Percentiles rank a stretch among this genome's conserved stretches.
phyloP scores from a whole-genome alignment of 305 asterid species.

The Solanum hybrid region DNA sequence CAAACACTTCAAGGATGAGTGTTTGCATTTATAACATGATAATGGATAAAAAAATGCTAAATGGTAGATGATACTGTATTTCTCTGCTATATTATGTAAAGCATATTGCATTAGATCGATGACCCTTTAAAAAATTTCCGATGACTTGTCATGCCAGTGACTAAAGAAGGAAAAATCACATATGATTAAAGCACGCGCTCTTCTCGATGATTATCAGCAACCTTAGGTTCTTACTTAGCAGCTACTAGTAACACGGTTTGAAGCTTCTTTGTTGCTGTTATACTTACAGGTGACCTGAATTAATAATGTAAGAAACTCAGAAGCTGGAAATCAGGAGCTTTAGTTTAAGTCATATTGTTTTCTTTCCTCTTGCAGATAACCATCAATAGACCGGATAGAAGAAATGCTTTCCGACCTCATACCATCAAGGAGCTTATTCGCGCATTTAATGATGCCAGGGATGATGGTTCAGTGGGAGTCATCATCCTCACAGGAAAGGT shows the following conservation, averaged over 20 bases:
- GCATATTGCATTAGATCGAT: not conserved
- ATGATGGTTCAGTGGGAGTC: conserved; percentile 68
- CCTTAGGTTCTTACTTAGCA: not conserved
- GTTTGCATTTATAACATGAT: too few relatives aligned
- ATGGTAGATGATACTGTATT: not conserved
- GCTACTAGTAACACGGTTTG: not conserved
- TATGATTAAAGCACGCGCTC: too few relatives aligned
- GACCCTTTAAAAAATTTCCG: not conserved
- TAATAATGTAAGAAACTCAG: not conserved
- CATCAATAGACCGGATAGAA: conserved; percentile 83
- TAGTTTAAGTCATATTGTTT: not conserved
- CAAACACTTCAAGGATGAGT: too few relatives aligned
- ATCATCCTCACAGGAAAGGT: conserved; percentile 92
- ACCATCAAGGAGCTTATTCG: conserved; percentile 86
- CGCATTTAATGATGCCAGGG: conserved; percentile 87
- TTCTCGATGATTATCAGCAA: not conserved
- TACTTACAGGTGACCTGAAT: not conserved
- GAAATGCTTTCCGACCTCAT: conserved; percentile 83
- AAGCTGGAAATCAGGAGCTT: not conserved
- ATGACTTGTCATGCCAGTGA: not conserved
- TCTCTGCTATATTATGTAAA: not conserved
- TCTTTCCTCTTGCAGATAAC: conserved; percentile 41
- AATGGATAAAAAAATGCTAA: not conserved
- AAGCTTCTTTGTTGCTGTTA: too few relatives aligned
- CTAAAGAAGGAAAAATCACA: not conserved